Conservation (phyloP, 345 rosid genomes). For the Melaleuca alternifolia region DNA sequence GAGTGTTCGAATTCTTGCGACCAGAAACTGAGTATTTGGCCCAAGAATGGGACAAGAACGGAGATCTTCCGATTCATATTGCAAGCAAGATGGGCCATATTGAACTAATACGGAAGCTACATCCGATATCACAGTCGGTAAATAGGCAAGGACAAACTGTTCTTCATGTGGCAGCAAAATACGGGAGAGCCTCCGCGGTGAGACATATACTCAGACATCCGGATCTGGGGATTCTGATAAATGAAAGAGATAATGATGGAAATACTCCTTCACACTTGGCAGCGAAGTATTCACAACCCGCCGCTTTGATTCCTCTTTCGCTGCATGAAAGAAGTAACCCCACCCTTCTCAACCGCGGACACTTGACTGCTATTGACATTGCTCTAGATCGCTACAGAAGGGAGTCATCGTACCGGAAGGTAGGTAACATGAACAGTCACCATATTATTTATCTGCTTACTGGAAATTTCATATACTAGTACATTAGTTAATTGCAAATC, state of each 20-base stretch:
- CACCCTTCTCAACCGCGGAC: too few species aligned
- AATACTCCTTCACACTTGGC: background rate
- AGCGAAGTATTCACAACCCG: background rate
- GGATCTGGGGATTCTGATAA: background rate
- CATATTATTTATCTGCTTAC: too few species aligned
- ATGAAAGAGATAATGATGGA: background rate
- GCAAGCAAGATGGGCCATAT: background rate
- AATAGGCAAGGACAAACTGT: background rate
- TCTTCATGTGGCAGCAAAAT: background rate
- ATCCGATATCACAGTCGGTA: background rate
- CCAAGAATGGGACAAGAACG: fast-evolving
- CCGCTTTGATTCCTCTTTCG: background rate
- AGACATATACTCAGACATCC: background rate
- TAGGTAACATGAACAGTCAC: too few species aligned
- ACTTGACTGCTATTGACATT: too few species aligned
- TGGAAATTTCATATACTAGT: too few species aligned
- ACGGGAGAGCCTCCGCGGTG: fast-evolving
- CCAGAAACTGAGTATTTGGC: background rate
- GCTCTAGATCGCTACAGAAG: too few species aligned
- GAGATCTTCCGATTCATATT: background rate
- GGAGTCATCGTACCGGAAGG: too few species aligned
- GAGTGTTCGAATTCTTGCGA: background rate
- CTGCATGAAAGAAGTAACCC: fast-evolving
- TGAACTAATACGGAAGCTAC: background rate
- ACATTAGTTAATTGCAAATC: too few species aligned